These are phyloP conservation scores for Golubevia pallescens DNA, from an alignment of 1,284 basidiomycete species.

Conservation along the genomic window DNA sequence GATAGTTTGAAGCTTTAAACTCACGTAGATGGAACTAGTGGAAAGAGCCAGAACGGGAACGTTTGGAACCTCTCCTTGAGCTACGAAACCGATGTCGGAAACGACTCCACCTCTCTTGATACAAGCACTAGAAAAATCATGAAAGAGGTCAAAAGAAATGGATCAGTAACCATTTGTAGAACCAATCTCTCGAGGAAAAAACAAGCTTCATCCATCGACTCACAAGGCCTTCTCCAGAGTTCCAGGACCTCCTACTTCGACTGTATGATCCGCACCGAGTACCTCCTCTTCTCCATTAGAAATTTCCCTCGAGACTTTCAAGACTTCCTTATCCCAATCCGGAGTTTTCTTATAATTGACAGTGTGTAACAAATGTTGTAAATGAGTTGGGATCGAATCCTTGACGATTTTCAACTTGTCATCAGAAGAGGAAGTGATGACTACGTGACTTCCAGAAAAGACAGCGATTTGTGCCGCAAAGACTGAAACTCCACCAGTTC, in stretches of 20 bases:
- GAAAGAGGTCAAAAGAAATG: too few species aligned
- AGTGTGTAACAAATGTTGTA: constrained; percentile 26
- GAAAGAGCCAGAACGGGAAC: constrained; percentile 22
- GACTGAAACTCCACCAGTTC: constrained; percentile 67
- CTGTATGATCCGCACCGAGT: neutral
- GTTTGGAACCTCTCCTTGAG: constrained; percentile 27
- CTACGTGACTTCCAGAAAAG: constrained; percentile 60
- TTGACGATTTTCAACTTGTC: constrained; percentile 61
- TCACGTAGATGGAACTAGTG: constrained; percentile 20
- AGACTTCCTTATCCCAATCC: constrained; percentile 65
- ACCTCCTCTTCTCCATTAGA: constrained; percentile 32
- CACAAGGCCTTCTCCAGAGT: constrained; percentile 42
- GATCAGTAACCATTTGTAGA: too few species aligned
- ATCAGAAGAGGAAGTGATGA: constrained; percentile 65
- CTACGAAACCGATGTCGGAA: constrained; percentile 41
- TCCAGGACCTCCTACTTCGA: constrained; percentile 46
- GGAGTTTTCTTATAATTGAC: constrained; percentile 54
- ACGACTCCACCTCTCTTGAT: constrained; percentile 50
- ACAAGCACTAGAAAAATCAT: too few species aligned
- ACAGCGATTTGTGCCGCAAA: constrained; percentile 66
- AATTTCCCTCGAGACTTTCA: constrained; percentile 49
- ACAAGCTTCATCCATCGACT: too few species aligned
- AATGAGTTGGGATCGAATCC: constrained; percentile 42
- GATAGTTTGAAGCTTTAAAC: neutral
- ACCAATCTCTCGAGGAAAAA: too few species aligned